These are phyloP conservation scores for Alternaria sp. DNA, from an alignment of 2,329 filamentous ascomycete species.

Conservation along the genomic window DNA sequence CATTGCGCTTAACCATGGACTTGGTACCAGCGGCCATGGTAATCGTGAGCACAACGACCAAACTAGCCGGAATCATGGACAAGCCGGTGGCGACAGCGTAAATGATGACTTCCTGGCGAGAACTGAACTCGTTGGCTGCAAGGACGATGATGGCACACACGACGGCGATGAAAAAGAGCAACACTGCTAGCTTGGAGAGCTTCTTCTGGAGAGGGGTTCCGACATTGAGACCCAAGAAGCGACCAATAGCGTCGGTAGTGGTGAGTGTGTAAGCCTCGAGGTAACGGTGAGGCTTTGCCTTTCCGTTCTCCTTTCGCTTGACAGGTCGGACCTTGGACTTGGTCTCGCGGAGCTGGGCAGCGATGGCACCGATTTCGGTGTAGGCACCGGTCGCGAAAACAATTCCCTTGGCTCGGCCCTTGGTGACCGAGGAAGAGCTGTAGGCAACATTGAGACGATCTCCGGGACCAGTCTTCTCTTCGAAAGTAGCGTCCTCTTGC, in stretches of 20 bases:
- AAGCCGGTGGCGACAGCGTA: constrained; percentile 49
- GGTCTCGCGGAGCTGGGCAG: constrained; percentile 67
- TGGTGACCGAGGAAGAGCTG: constrained; percentile 72
- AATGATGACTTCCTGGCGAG: constrained; percentile 49
- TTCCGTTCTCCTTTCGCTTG: constrained; percentile 49
- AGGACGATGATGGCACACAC: constrained; percentile 50
- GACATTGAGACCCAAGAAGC: constrained; percentile 50
- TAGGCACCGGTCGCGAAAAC: constrained; percentile 72
- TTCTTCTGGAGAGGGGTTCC: constrained; percentile 49
- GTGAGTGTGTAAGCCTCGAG: constrained; percentile 62
- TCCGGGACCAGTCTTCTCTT: constrained; percentile 64
- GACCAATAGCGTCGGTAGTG: constrained; percentile 45
- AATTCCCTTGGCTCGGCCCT: constrained; percentile 71
- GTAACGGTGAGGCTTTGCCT: constrained; percentile 45
- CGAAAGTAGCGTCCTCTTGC: constrained; percentile 62
- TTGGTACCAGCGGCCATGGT: constrained; percentile 50
- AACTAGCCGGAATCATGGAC: constrained; percentile 48
- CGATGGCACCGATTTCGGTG: constrained; percentile 77
- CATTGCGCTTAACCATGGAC: constrained; percentile 43
- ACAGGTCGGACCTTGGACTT: constrained; percentile 43
- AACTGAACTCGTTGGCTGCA: constrained; percentile 47
- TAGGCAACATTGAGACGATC: constrained; percentile 70
- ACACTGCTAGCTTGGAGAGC: constrained; percentile 42
- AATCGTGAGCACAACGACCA: constrained; percentile 49
- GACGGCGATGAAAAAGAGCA: constrained; percentile 47